Evolutionary conservation across 2,329 filamentous ascomycete species (phyloP).

Genomic region (Thielaviopsis ethacetica): DNA sequence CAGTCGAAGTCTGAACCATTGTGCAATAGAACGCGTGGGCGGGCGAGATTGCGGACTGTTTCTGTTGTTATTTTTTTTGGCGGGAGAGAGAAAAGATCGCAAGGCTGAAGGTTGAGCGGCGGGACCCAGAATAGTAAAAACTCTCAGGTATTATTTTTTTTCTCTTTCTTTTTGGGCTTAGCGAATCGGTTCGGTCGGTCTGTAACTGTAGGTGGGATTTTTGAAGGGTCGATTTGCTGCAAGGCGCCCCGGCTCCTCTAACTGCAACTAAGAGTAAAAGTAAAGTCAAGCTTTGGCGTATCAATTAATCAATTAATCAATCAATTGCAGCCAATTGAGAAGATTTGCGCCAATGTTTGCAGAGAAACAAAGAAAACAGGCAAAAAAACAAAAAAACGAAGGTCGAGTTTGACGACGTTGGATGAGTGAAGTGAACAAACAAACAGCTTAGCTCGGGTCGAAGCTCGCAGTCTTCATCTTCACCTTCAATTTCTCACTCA

Average conservation of each 20-base stretch:
- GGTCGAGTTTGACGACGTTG: too few relatives aligned
- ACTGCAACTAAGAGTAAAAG: background rate
- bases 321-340: too few relatives aligned
- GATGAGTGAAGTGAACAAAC: too few relatives aligned
- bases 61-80: background rate
- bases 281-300: too few relatives aligned
- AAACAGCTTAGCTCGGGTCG: too few relatives aligned
- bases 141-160: background rate
- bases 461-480: background rate
- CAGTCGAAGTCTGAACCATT: slow-evolving; percentile 34
- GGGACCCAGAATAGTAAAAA: background rate
- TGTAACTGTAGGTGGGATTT: background rate
- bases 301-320: too few relatives aligned
- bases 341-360: too few relatives aligned
- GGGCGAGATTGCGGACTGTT: background rate
- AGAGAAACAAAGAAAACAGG: too few relatives aligned
- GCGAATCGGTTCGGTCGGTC: background rate
- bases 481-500: background rate
- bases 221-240: background rate
- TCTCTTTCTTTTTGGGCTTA: background rate
- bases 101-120: background rate
- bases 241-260: too few relatives aligned
- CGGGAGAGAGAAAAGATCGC: background rate
- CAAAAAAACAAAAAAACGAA: too few relatives aligned
- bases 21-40: slow-evolving; percentile 11